These are phyloP conservation scores for Niebla homalea DNA, from an alignment of 495 filamentous ascomycete species.

Conservation along the genomic window DNA sequence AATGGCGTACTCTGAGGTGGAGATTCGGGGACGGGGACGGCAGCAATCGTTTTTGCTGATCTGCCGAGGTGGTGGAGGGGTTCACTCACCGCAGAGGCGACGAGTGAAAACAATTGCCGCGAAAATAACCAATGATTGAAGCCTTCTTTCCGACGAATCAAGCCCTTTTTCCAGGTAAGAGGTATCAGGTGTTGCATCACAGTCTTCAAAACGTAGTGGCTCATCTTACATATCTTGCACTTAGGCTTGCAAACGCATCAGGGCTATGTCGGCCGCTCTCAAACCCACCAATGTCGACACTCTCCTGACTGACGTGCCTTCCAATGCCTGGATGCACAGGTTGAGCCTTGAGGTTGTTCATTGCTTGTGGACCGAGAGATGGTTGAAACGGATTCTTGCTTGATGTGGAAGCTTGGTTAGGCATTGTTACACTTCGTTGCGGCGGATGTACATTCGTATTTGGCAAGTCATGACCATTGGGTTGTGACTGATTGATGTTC, in stretches of 20 bases:
- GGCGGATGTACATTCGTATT: conserved; percentile 10
- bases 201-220: conserved; percentile 1
- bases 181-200: no score
- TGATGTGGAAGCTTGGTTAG: conserved; percentile 15
- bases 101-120: no score
- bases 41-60: neutral
- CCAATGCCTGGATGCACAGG: conserved; percentile 8
- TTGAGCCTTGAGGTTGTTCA: neutral
- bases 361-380: neutral
- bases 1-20: neutral
- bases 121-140: no score
- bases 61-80: no score
- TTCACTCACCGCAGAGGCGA: no score
- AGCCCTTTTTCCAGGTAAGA: no score
- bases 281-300: conserved; percentile 65
- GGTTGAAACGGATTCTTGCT: conserved; percentile 28
- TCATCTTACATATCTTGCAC: conserved; percentile 44
- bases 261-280: conserved; percentile 79
- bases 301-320: conserved; percentile 74
- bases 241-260: conserved; percentile 93
- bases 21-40: conserved; percentile 7
- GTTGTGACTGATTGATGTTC: conserved; percentile 19
- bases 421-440: conserved; percentile 26
- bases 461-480: conserved; percentile 5
- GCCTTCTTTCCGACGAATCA: no score